Percentiles rank a stretch among this genome's conserved stretches.
Conservation (phyloP, 352 stramenopile genomes). For the Globisporangium perplexum region DNA sequence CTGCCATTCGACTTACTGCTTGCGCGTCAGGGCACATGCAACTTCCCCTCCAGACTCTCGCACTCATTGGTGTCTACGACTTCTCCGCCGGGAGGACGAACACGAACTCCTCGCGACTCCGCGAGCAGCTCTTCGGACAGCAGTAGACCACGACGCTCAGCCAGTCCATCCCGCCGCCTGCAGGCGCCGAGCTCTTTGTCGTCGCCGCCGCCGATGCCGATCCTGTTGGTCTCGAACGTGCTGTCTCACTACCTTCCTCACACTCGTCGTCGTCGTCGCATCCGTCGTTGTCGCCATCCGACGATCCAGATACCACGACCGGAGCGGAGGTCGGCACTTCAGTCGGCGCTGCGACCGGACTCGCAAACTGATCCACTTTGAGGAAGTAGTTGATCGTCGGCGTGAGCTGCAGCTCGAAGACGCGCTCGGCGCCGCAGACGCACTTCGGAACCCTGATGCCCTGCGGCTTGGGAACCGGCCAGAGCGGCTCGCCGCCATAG, state of each 20-base stretch:
- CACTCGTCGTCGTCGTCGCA: not conserved
- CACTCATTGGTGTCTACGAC: not conserved
- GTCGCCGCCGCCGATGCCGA: too few species aligned
- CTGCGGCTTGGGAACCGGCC: constrained; percentile 49
- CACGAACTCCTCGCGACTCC: constrained; percentile 63
- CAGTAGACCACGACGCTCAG: constrained; percentile 73
- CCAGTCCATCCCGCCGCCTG: constrained; percentile 71
- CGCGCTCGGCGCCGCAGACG: constrained; percentile 49
- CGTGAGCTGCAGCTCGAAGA: constrained; percentile 81
- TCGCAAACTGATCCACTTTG: constrained; percentile 66
- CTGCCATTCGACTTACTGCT: not conserved
- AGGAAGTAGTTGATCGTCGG: constrained; percentile 85
- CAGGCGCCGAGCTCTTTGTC: constrained; percentile 1
- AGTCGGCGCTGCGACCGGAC: constrained; percentile 11
- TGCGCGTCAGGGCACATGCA: not conserved
- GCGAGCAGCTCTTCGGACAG: constrained; percentile 57
- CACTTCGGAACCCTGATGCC: constrained; percentile 49
- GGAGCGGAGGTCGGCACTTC: not conserved
- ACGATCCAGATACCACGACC: not conserved
- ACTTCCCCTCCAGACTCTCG: too few species aligned
- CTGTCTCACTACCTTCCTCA: not conserved
- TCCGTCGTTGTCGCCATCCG: not conserved
- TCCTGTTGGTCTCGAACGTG: too few species aligned
- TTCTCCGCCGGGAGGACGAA: constrained; percentile 45
- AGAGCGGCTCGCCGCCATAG: constrained; percentile 80